Evolutionary conservation across 2,329 filamentous ascomycete genomes (phyloP), one percentile per base, ranked within the genome.

Genomic region (Microascus cirrosus): DNA sequence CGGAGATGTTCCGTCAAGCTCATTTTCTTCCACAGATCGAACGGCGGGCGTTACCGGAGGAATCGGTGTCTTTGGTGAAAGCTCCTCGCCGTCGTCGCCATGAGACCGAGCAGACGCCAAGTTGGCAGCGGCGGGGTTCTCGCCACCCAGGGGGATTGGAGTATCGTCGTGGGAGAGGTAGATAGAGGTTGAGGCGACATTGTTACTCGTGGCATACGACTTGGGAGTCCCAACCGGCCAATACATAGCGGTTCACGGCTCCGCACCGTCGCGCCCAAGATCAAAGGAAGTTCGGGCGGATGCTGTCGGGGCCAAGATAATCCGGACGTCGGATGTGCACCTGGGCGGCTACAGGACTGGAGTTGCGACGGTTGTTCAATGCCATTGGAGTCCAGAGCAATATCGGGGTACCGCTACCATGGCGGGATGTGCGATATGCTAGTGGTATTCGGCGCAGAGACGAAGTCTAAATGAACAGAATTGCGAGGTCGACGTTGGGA

Each of bases 221-320:
- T 86, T 85, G 68, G 90, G 89, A 70, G 89, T 89, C 71, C 88
- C 89, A 71, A 91, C 83, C 68, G 90, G 90, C 90, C 90, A 95
- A 80, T 95, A 95, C 90, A 94, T 55, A 32, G 54, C 54, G 35
- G 54, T 25, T 50, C 20, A 22, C 45, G 12, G n/a, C 45, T 50
- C 45, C n/a, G 22, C n/a, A 20, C 3, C 45, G 45, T 22, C 45
- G 45, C n/a, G 45, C 18, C 20, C 7, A 12, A 13, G 22, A 12
- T 50, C 45, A 24, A 24, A 6, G 28, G 25, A 32, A 32, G 28
- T 32, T 32, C 28, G 52, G 25, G 22, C 24, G 15, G 52, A 10
- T 35, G 52, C 18, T 54, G 10, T 45, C 39, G 39, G 39, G 39
- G n/a, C 15, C 39, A n/a, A n/a, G 15, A 6, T 7, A 45, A 45